phyloP scores from a whole-genome alignment of 164 flowering plant genomes.

The Magnolia sinica region DNA sequence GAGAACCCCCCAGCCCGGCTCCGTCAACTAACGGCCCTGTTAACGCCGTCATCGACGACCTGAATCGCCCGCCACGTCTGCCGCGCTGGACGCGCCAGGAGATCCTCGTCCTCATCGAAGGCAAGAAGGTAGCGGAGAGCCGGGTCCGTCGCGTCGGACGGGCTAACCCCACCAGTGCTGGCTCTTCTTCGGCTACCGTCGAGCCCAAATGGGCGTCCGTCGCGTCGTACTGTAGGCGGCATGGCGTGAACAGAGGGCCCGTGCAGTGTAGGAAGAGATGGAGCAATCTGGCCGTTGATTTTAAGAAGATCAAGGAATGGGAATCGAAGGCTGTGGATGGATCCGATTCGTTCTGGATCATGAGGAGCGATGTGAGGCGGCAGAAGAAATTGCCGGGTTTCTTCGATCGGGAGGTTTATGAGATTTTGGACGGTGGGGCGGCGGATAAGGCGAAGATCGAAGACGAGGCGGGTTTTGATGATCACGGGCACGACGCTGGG shows the following conservation, averaged over 20 bases:
- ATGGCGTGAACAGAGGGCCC: conserved; percentile 86
- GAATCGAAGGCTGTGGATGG: conserved; percentile 43
- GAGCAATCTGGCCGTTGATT: conserved; percentile 91
- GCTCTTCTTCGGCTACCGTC: conserved; percentile 25
- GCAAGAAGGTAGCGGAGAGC: conserved; percentile 75
- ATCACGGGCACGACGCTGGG: conserved; percentile 54
- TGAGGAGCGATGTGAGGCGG: conserved; percentile 79
- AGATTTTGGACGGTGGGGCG: conserved; percentile 49
- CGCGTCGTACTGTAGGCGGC: conserved; percentile 70
- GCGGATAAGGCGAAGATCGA: not conserved
- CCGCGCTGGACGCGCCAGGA: conserved; percentile 98
- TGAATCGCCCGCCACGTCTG: conserved; percentile 49
- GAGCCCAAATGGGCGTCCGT: conserved; percentile 96
- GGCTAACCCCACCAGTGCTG: not conserved
- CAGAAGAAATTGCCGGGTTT: conserved; percentile 83
- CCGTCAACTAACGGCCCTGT: conserved; percentile 5
- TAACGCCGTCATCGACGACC: conserved; percentile 25
- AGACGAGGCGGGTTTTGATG: conserved; percentile 37
- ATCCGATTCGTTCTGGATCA: conserved; percentile 74
- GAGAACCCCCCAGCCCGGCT: not conserved
- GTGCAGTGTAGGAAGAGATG: conserved; percentile 95
- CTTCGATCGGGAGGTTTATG: conserved; percentile 82
- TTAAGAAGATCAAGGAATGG: conserved; percentile 83
- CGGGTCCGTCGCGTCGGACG: conserved; percentile 45
- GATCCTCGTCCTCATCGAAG: conserved; percentile 82